These are phyloP conservation scores for Saccharum hybrid DNA, from an alignment of 202 grass and related monocot species.

Conservation along the genomic window DNA sequence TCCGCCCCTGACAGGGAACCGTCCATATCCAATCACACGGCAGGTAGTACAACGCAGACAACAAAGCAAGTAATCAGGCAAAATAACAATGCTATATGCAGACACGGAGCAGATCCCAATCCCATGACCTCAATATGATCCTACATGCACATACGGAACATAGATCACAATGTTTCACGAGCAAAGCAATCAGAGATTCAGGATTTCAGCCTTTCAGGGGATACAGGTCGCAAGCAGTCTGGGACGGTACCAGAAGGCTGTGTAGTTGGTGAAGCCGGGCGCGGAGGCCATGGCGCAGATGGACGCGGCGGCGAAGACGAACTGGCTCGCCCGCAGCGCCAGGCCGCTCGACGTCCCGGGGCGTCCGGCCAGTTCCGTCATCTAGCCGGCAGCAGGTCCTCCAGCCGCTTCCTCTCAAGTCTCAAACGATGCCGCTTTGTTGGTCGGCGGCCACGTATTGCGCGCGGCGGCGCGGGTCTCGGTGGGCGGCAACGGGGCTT, in stretches of 20 bases:
- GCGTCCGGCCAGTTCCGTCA: slow-evolving; percentile 68
- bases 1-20: background rate
- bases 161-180: background rate
- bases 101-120: slow-evolving; percentile 1
- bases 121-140: background rate
- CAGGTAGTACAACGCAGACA: background rate
- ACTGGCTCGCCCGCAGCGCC: slow-evolving; percentile 71
- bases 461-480: background rate
- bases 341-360: slow-evolving; percentile 88
- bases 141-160: background rate
- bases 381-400: slow-evolving; percentile 18
- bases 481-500: slow-evolving; percentile 28
- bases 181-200: background rate
- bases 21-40: background rate
- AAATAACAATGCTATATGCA: background rate
- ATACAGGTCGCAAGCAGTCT: background rate
- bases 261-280: slow-evolving; percentile 82
- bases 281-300: slow-evolving; percentile 80
- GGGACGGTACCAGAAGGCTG: slow-evolving; percentile 76
- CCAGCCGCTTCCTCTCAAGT: slow-evolving; percentile 31
- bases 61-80: slow-evolving; percentile 5
- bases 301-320: slow-evolving; percentile 77
- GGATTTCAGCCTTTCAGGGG: background rate
- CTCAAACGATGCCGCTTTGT: slow-evolving; percentile 32
- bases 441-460: slow-evolving; percentile 10